Base-by-base conservation (phyloP, 2,329 filamentous ascomycete genomes). In the Rhytidhysteron rufulum region DNA sequence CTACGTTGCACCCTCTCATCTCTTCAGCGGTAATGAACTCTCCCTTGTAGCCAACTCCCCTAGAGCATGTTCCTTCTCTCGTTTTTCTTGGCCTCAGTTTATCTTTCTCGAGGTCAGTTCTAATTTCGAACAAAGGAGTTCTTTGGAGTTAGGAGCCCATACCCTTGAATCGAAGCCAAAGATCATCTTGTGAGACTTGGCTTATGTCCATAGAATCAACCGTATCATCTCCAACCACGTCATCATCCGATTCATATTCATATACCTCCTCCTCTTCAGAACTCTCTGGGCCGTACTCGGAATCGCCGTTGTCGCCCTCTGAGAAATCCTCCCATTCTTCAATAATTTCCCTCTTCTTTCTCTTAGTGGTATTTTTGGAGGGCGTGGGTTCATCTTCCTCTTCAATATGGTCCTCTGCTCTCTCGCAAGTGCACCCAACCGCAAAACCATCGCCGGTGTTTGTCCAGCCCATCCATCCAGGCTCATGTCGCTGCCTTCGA, bases 1-100 rank as follows among this genome's bases (percentile, higher is more conserved):
- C 8, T 22, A 35, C 32, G 15, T 44, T 39, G 19, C 45, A 47
- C 21, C 33, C 33, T 18, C 41, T 38, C 45, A 47, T 47, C 31
- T 47, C 42, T 27, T 44, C 39, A 5, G 32, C 42, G 22, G 35
- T 36, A 19, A 47, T 47, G 5, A 25, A 22, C n/a, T 45, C 31
- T 19, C 45, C 45, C 10, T 39, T 39, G 30, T 47, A 45, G 20
- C 39, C 45, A 15, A 13, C n/a, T 4, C 13, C 11, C 45, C 40
- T 7, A 39, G 42, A 7, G 42, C 40, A 24, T 47, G 45, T 30
- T 44, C 45, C 9, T 19, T 24, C 5, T 34, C 15, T 38, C 5
- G 7, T 5, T 18, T 5, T 4, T 33, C 4, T 33, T 33, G 17
- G 31, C 17, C 16, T 3, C 4, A 18, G 17, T 17, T 33, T 13